Evolutionary conservation across 352 stramenopile species (phyloP).

Genomic region (Globisporangium splendens): DNA sequence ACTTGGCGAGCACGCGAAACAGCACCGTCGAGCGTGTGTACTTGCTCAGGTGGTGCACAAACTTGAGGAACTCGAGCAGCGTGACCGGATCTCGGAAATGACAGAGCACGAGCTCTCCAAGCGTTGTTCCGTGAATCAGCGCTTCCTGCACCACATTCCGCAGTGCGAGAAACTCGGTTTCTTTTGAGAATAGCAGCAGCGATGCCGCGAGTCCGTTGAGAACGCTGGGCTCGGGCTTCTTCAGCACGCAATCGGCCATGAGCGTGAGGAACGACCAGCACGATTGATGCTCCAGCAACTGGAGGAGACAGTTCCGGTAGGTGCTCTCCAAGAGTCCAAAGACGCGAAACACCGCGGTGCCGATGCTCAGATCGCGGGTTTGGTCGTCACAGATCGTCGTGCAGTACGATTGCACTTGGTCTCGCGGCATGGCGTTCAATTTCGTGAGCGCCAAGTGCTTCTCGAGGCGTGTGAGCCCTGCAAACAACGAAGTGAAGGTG

Average conservation of each 20-base stretch:
- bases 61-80: constrained; percentile 43
- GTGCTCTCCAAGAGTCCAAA: constrained; percentile 34
- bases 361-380: constrained; percentile 15
- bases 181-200: constrained; percentile 27
- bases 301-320: constrained; percentile 39
- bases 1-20: constrained; percentile 54
- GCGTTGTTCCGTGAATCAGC: constrained; percentile 24
- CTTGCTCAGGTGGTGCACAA: constrained; percentile 30
- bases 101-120: constrained; percentile 45
- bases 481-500: constrained; percentile 24
- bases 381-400: constrained; percentile 23
- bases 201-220: constrained; percentile 48
- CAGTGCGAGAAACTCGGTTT: constrained; percentile 35
- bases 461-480: constrained; percentile 25
- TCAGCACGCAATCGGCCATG: constrained; percentile 19
- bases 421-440: constrained; percentile 45
- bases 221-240: constrained; percentile 1
- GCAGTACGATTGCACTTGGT: constrained; percentile 31
- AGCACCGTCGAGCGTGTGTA: constrained; percentile 27
- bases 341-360: constrained; percentile 36
- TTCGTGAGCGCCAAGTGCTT: constrained; percentile 19
- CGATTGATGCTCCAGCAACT: constrained; percentile 24
- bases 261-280: constrained; percentile 57
- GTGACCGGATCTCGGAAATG: constrained; percentile 33
- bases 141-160: constrained; percentile 42